These are phyloP conservation scores for Starmera pachycereana DNA, from an alignment of 805 yeast species.

Conservation along the genomic window DNA sequence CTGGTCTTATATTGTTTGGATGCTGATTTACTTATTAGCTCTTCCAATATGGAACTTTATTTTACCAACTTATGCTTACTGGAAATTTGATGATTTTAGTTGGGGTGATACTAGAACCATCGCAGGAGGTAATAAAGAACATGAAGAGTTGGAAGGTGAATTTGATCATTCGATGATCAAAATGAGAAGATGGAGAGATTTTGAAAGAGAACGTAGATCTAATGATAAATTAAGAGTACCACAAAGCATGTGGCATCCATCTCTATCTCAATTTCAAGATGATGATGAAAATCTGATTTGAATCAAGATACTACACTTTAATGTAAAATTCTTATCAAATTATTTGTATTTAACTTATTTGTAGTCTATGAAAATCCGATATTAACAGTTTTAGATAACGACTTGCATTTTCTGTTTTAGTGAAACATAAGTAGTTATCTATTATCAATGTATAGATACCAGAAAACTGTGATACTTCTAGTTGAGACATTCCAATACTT, in stretches of 20 bases:
- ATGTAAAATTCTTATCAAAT: too few relatives aligned
- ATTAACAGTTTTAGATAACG: not conserved
- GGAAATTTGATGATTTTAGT: constrained; percentile 94
- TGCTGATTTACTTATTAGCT: constrained; percentile 66
- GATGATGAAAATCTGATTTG: constrained; percentile 6
- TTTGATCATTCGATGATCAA: constrained; percentile 86
- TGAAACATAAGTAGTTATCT: not conserved
- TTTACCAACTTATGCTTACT: constrained; percentile 75
- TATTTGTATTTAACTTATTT: too few relatives aligned
- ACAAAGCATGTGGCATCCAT: constrained; percentile 19
- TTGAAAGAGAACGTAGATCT: constrained; percentile 49
- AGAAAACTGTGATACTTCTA: not conserved
- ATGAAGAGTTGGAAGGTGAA: constrained; percentile 64
- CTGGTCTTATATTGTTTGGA: constrained; percentile 64
- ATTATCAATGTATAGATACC: constrained; percentile 5
- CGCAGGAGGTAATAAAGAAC: constrained; percentile 57
- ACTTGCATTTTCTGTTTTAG: not conserved
- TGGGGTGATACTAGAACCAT: constrained; percentile 95
- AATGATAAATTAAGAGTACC: constrained; percentile 13
- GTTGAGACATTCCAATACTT: not conserved
- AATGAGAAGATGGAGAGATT: constrained; percentile 94
- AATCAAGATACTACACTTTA: too few relatives aligned
- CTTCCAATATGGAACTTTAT: constrained; percentile 93
- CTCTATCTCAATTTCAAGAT: constrained; percentile 5
- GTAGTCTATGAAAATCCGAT: constrained; percentile 1